Evolutionary conservation across 2,329 filamentous ascomycete species (phyloP).

Genomic region (Aspergillus melleus): DNA sequence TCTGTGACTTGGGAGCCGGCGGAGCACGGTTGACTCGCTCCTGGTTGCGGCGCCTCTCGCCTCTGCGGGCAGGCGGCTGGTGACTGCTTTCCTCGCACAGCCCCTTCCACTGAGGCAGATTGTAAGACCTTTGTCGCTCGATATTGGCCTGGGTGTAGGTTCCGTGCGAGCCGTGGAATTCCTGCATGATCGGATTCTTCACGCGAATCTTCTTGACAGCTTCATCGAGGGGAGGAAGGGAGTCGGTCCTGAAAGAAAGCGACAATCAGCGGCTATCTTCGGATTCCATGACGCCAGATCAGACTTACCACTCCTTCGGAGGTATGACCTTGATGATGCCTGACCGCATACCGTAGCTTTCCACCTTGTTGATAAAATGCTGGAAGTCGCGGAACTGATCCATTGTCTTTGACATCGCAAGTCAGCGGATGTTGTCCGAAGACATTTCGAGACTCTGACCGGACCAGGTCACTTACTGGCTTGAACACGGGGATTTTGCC

Average conservation of each 20-base stretch:
- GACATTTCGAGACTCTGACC: not conserved
- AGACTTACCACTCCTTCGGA: slow-evolving; percentile 81
- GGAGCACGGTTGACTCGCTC: slow-evolving; percentile 46
- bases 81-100: slow-evolving; percentile 94
- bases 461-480: slow-evolving; percentile 59
- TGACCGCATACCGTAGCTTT: slow-evolving; percentile 94
- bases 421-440: slow-evolving; percentile 18
- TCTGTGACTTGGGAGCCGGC: slow-evolving; percentile 32
- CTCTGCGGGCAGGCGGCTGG: slow-evolving; percentile 87
- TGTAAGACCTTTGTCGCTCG: slow-evolving; percentile 93
- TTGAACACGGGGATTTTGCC: slow-evolving; percentile 90
- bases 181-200: slow-evolving; percentile 96
- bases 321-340: slow-evolving; percentile 96
- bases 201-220: slow-evolving; percentile 88
- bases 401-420: slow-evolving; percentile 63
- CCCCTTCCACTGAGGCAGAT: slow-evolving; percentile 91
- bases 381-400: slow-evolving; percentile 92
- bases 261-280: not conserved
- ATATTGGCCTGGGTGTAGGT: slow-evolving; percentile 98
- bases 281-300: not conserved
- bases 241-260: slow-evolving; percentile 56
- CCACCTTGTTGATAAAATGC: slow-evolving; percentile 84
- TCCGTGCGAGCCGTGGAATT: slow-evolving; percentile 93
- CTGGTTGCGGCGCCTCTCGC: slow-evolving; percentile 55
- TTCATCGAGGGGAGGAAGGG: slow-evolving; percentile 76